Conservation (phyloP, 768 basidiomycete genomes). For the Xerocomellus dryophilus region DNA sequence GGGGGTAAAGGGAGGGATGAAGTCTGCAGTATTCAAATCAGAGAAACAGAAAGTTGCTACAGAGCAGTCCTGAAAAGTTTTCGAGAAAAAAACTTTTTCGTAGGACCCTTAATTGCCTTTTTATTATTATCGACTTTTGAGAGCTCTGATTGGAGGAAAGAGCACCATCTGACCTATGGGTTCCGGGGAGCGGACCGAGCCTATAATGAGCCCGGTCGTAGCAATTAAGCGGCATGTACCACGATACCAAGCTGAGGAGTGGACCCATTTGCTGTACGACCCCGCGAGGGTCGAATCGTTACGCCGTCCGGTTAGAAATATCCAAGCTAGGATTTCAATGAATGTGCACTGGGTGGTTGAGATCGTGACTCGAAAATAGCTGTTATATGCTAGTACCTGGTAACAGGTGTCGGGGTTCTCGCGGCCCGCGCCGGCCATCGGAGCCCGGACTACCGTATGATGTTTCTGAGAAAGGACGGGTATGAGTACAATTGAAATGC, state of each 20-base stretch:
- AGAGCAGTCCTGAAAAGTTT: too few relatives aligned
- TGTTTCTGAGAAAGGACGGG: not conserved
- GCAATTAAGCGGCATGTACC: not conserved
- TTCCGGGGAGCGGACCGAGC: slow-evolving; percentile 9
- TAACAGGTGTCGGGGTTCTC: not conserved
- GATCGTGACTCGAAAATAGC: not conserved
- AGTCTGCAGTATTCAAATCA: too few relatives aligned
- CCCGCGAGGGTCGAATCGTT: not conserved
- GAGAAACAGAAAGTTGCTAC: too few relatives aligned
- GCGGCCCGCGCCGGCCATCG: not conserved
- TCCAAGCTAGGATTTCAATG: not conserved
- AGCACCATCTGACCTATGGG: not conserved
- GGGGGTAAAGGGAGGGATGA: not conserved
- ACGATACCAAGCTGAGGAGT: not conserved
- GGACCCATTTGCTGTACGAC: not conserved
- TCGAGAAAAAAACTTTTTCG: too few relatives aligned
- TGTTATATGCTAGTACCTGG: too few relatives aligned
- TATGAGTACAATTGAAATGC: not conserved
- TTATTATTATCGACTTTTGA: too few relatives aligned
- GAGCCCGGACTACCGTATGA: not conserved
- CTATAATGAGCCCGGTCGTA: slow-evolving; percentile 4
- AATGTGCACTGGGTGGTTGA: not conserved
- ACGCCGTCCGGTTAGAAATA: not conserved
- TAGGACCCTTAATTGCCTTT: too few relatives aligned
- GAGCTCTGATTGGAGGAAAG: too few relatives aligned